Conservation (phyloP, 345 rosid species). For the Brassica rapa region DNA sequence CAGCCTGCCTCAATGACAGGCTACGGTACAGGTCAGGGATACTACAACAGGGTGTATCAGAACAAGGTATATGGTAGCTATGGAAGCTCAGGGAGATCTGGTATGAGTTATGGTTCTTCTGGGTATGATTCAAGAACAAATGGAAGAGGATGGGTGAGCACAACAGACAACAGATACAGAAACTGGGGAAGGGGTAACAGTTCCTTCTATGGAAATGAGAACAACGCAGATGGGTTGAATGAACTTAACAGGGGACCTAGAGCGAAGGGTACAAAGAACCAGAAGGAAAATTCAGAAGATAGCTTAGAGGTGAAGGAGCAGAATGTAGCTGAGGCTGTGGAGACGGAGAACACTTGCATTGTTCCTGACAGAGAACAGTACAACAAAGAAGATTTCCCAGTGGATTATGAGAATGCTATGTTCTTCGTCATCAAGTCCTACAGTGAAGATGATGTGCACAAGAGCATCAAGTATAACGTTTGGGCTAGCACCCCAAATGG, state of each 20-base stretch:
- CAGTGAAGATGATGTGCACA: slow-evolving; percentile 98
- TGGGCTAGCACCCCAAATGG: slow-evolving; percentile 99
- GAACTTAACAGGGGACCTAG: slow-evolving; percentile 94
- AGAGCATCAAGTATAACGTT: slow-evolving; percentile 84
- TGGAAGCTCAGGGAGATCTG: slow-evolving; percentile 63
- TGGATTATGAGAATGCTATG: slow-evolving; percentile 66
- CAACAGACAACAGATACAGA: slow-evolving; percentile 63
- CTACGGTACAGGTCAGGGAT: slow-evolving; percentile 61
- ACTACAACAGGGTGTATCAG: slow-evolving; percentile 61
- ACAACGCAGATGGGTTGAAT: slow-evolving; percentile 64
- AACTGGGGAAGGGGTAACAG: slow-evolving; percentile 70
- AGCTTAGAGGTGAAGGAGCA: slow-evolving; percentile 55
- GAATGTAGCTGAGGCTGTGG: slow-evolving; percentile 47
- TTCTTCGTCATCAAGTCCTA: slow-evolving; percentile 90
- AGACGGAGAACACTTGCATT: slow-evolving; percentile 39
- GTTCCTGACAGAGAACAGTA: slow-evolving; percentile 65
- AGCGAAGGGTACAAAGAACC: slow-evolving; percentile 70
- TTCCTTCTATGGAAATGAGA: slow-evolving; percentile 61
- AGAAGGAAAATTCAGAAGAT: slow-evolving; percentile 49
- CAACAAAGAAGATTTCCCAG: slow-evolving; percentile 70
- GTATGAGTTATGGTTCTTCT: slow-evolving; percentile 65
- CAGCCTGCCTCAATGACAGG: slow-evolving; percentile 58
- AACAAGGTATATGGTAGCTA: slow-evolving; percentile 70
- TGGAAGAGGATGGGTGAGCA: slow-evolving; percentile 64
- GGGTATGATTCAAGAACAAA: slow-evolving; percentile 68